Conservation (phyloP, 208 protist genomes). For the Zelonia costaricensis region DNA sequence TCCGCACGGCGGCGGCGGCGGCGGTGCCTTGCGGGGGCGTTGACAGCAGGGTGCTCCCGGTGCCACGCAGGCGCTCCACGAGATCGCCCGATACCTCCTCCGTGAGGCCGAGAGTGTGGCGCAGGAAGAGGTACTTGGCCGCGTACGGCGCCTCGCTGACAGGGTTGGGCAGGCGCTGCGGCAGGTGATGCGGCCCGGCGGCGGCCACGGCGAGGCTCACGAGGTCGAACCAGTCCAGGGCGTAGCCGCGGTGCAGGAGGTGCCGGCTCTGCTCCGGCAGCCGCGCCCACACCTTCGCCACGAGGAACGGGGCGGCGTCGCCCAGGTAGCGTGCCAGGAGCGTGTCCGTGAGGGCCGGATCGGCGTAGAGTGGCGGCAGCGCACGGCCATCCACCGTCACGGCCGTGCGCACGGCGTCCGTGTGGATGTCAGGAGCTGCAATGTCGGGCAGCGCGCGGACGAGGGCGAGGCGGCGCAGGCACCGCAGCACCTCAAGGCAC, state of each 20-base stretch:
- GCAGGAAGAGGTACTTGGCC: conserved; percentile 81
- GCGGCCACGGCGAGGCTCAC: conserved; percentile 70
- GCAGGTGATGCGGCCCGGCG: conserved; percentile 42
- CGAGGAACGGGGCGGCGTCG: conserved; percentile 70
- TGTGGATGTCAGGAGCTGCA: conserved; percentile 20
- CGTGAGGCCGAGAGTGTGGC: conserved; percentile 64
- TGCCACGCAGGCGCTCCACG: conserved; percentile 28
- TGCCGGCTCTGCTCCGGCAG: conserved; percentile 73
- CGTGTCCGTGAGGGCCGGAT: conserved; percentile 35
- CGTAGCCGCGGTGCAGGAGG: conserved; percentile 51
- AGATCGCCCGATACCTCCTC: conserved; percentile 36
- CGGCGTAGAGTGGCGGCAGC: conserved; percentile 45
- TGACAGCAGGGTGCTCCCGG: not conserved
- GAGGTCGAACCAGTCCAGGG: conserved; percentile 82
- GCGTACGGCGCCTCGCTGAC: conserved; percentile 65
- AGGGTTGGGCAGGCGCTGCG: conserved; percentile 66
- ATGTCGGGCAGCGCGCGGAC: conserved; percentile 56
- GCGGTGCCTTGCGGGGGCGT: not conserved
- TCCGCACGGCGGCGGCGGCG: not conserved
- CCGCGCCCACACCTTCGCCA: conserved; percentile 71
- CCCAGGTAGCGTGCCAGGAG: conserved; percentile 54
- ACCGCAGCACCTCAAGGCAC: conserved; percentile 82
- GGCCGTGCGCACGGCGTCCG: conserved; percentile 6
- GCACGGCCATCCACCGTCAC: not conserved
- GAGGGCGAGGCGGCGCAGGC: conserved; percentile 71